phyloP scores from a whole-genome alignment of 2,329 filamentous ascomycete genomes.

The Fusarium robinianum region DNA sequence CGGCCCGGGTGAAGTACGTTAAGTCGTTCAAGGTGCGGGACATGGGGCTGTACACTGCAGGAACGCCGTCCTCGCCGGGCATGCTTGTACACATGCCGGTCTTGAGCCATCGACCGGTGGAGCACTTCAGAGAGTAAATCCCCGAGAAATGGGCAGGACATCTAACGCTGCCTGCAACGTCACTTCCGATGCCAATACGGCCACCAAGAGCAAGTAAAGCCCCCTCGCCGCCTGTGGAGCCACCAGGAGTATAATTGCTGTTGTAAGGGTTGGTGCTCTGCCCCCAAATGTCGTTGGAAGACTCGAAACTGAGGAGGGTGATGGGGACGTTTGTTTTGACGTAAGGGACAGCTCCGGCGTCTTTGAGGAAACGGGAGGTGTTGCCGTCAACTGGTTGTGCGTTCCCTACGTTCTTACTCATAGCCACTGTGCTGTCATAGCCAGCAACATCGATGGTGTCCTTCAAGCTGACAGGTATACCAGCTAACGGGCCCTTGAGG shows the following conservation, averaged over 20 bases:
- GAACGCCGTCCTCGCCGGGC: conserved; percentile 88
- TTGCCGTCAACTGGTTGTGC: conserved; percentile 69
- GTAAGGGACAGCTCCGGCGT: conserved; percentile 86
- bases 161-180: conserved; percentile 88
- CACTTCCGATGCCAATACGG: conserved; percentile 86
- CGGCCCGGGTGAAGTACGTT: conserved; percentile 77
- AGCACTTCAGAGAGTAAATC: conserved; percentile 85
- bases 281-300: conserved; percentile 79
- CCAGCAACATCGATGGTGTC: conserved; percentile 79
- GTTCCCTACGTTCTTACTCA: conserved; percentile 72
- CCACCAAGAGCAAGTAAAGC: conserved; percentile 82
- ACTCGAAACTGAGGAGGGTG: conserved; percentile 85
- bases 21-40: conserved; percentile 81
- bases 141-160: conserved; percentile 88
- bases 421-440: conserved; percentile 82
- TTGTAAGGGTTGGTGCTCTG: conserved; percentile 82
- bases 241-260: conserved; percentile 81
- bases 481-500: conserved; percentile 79
- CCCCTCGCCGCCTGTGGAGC: conserved; percentile 84
- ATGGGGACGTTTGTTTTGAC: conserved; percentile 92
- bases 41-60: conserved; percentile 92
- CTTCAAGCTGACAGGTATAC: conserved; percentile 85
- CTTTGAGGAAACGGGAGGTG: conserved; percentile 77
- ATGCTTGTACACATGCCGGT: conserved; percentile 82
- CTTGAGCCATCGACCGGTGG: conserved; percentile 89